These are phyloP conservation scores for Cryptomeria japonica DNA, from an alignment of 75 land plant species.

Conservation along the genomic window DNA sequence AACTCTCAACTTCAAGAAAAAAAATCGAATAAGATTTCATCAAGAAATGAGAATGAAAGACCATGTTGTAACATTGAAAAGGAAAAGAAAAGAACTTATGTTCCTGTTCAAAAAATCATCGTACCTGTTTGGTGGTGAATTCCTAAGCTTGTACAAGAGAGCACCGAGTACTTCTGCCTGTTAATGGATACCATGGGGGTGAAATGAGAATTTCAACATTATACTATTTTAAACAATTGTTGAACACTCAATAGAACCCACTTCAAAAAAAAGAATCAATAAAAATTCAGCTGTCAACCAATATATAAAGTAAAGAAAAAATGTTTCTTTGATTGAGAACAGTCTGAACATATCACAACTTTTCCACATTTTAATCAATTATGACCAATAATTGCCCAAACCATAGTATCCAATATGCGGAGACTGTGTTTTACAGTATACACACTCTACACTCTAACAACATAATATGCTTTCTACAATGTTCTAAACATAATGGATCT, in stretches of 20 bases:
- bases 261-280: not conserved
- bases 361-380: not conserved
- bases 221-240: not conserved
- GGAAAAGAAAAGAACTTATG: not conserved
- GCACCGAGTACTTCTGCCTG: conserved; percentile 7
- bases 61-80: not conserved
- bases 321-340: not conserved
- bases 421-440: not conserved
- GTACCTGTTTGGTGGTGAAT: conserved; percentile 8
- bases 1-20: not conserved
- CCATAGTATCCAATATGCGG: not conserved
- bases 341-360: not conserved
- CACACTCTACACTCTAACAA: not conserved
- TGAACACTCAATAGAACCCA: not conserved
- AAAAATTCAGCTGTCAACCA: not conserved
- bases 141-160: conserved; percentile 2
- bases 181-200: not conserved
- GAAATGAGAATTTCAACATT: not conserved
- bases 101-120: not conserved
- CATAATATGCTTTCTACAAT: not conserved
- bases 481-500: not conserved
- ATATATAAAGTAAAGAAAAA: not conserved
- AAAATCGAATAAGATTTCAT: not conserved
- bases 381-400: not conserved
- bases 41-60: not conserved